phyloP scores from a whole-genome alignment of 192 early-diverging fungal species.

The Linnemannia hyalina region DNA sequence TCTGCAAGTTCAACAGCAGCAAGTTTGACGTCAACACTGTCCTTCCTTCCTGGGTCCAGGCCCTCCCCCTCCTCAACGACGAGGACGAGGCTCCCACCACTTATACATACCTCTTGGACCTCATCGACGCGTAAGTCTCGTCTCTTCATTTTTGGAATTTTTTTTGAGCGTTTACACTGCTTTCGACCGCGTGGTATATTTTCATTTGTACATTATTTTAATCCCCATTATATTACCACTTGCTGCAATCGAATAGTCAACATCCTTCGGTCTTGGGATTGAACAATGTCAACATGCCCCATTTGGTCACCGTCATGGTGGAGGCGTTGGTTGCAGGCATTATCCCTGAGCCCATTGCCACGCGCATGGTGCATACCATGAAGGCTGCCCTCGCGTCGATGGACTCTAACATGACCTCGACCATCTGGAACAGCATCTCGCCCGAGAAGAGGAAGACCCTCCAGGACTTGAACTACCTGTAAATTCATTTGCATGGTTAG shows the following conservation, averaged over 20 bases:
- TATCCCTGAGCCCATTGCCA: constrained; percentile 56
- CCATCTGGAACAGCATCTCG: constrained; percentile 69
- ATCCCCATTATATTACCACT: neutral
- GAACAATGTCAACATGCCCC: constrained; percentile 72
- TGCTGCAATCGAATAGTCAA: constrained; percentile 50
- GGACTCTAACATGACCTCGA: constrained; percentile 59
- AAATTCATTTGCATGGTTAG: neutral
- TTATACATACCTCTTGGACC: constrained; percentile 83
- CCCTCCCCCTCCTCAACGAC: constrained; percentile 90
- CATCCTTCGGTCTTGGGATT: constrained; percentile 73
- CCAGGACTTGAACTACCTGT: constrained; percentile 58
- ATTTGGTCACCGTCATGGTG: constrained; percentile 71
- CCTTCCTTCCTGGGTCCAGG: constrained; percentile 80
- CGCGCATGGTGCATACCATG: constrained; percentile 66
- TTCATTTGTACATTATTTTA: neutral
- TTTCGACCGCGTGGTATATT: neutral
- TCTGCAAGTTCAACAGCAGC: constrained; percentile 75
- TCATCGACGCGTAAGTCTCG: constrained; percentile 69
- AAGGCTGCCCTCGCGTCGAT: constrained; percentile 64
- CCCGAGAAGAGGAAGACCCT: constrained; percentile 65
- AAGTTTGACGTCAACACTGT: constrained; percentile 74
- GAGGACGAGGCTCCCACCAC: constrained; percentile 85
- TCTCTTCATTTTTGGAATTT: neutral
- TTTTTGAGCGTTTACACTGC: neutral
- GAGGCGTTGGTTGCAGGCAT: constrained; percentile 71